Evolutionary conservation across 768 basidiomycete genomes (phyloP), one percentile per base, ranked within the genome.

Genomic region (Cyathus striatus): DNA sequence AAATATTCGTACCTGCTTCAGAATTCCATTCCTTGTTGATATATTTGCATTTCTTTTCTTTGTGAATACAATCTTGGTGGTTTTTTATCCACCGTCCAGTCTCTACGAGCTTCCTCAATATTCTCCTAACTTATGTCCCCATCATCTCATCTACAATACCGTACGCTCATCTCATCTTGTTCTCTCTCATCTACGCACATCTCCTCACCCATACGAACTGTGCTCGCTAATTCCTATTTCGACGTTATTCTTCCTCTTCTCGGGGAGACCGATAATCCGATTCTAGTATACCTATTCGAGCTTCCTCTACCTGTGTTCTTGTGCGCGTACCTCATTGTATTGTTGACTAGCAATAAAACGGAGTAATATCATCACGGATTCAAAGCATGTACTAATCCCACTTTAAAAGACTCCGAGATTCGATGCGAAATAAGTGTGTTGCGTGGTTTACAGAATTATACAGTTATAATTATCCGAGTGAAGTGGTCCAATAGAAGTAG

Each of bases 31-130:
- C n/a, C n/a, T n/a, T n/a, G n/a, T n/a, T n/a, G n/a, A n/a, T n/a
- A n/a, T n/a, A n/a, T n/a, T n/a, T n/a, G n/a, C n/a, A n/a, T 51
- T 45, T 51, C 44, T 56, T 47, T 49, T 47, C 48, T 50, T 46
- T n/a, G n/a, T 30, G 27, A 30, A 9, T 30, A 9, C 48, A 41
- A 44, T 45, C 25, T 45, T 49, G 47, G 54, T 55, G 34, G 37
- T 42, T 47, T 44, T 26, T 33, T 43, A 49, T 38, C 49, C 47
- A 39, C 51, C 46, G 51, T 55, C 49, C 54, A 47, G 49, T 55
- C 54, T 45, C 51, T 55, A 23, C 33, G 13, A 25, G 22, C 38
- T 36, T 43, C 23, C 27, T 30, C 27, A 9, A 30, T n/a, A 30
- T 9, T 9, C 27, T 30, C 20, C 33, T 24, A 25, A 13, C 34